phyloP scores from a whole-genome alignment of 495 filamentous ascomycete species.

The Cairneyella variabilis region DNA sequence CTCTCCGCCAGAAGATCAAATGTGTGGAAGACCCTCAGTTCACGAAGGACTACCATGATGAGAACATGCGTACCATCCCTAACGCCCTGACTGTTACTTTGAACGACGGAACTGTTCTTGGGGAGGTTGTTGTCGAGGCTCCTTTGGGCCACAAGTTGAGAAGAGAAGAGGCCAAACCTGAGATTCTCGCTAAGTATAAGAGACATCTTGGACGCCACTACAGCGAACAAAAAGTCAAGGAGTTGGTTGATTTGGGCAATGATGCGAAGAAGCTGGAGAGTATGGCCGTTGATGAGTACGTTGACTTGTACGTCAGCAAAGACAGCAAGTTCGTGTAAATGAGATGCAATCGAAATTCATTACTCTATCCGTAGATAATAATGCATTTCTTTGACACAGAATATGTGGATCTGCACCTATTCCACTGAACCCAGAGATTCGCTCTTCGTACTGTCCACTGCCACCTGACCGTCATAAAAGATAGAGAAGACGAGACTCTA shows the following conservation, averaged over 20 bases:
- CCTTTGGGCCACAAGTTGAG: slow-evolving; percentile 89
- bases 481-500: too few relatives aligned
- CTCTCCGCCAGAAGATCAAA: slow-evolving; percentile 82
- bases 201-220: slow-evolving; percentile 85
- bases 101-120: slow-evolving; percentile 89
- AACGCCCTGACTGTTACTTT: slow-evolving; percentile 92
- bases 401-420: too few relatives aligned
- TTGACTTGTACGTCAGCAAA: slow-evolving; percentile 79
- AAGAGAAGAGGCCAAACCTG: slow-evolving; percentile 94
- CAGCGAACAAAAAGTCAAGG: slow-evolving; percentile 64
- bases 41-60: slow-evolving; percentile 92
- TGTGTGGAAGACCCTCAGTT: slow-evolving; percentile 96
- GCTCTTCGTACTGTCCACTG: too few relatives aligned
- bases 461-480: too few relatives aligned
- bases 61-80: slow-evolving; percentile 86
- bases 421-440: too few relatives aligned
- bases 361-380: too few relatives aligned
- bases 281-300: slow-evolving; percentile 86
- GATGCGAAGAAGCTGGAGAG: slow-evolving; percentile 68
- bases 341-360: too few relatives aligned
- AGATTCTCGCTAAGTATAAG: slow-evolving; percentile 92
- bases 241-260: slow-evolving; percentile 72
- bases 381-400: too few relatives aligned
- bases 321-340: slow-evolving; percentile 51
- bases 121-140: slow-evolving; percentile 91